Base-by-base conservation (phyloP, 371 early-diverging fungal species). In the Mucor indicus region DNA sequence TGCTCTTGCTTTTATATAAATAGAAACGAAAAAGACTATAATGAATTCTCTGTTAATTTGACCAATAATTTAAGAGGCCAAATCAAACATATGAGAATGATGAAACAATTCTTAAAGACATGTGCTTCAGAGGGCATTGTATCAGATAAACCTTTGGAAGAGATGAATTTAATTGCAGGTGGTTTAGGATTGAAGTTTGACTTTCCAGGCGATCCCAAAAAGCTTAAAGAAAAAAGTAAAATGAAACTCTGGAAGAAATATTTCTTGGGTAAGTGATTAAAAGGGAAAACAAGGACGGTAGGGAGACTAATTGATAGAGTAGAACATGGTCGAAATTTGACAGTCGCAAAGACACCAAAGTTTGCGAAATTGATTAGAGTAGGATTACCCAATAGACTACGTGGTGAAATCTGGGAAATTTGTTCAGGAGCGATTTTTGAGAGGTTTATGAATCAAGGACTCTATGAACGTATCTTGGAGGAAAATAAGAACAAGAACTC, bases 331-430 rank as follows among this genome's bases (percentile, higher is more conserved):
- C 71, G 96, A 21, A 95, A 98, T 54, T 56, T 98, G 56, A 92
- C 97, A 0, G 68, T 91, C 36, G 64, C 93, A 13, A 83, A 89
- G 20, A 74, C 83, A 1, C 82, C 91, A 3, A 89, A 87, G 19
- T 95, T 95, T 67, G 77, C 86, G n/a, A 89, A 91, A 46, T 77
- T 98, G 31, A 86, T 96, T 16, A 85, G 96, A 6, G 86, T 96
- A 1, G 98, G 98, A 6, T 67, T 97, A 31, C 95, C 98, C 1
- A 93, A 93, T 60, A 64, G 77, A 20, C 64, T 97, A 45, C 86
- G 98, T 21, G 96, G 96, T 10, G 98, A 98, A 67, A 79, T 96
- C 9, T 98, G 98, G 98, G 98, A 97, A 67, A 65, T 90, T 4
- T 90, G 91, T 60, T 88, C 88, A 16, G 98, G 98, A 4, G 85